Evolutionary conservation across 257 asterid species (phyloP), one percentile per base, ranked within the genome.

Genomic region (Nicotiana benthamiana): DNA sequence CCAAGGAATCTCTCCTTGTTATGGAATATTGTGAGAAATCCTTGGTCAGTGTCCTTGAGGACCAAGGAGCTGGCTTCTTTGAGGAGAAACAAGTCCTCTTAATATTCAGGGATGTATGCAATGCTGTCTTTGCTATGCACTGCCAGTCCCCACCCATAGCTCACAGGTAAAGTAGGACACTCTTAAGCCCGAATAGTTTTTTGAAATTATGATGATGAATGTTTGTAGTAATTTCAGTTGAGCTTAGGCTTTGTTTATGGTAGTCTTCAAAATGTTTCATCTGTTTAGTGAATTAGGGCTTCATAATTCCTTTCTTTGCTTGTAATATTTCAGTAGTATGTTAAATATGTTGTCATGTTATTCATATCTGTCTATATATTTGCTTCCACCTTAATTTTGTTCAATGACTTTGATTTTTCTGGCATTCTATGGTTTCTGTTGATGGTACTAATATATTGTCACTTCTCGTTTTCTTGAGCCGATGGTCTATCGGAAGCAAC

Each of bases 11-110:
- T 80, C 53, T 96, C 67, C 97, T 96, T 89, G 92, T 94, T 70
- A 90, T 94, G 98, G 99, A 96, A 81, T 96, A 88, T 82, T 96
- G 98, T 85, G 99, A 92, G 84, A 91, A 89, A 84, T 91, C 97
- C 59, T 90, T 96, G 84, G 93, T 94, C 84, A 91, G 83, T 83
- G 94, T 94, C 85, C 91, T 96, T 82, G 99, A 94, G 83, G 89
- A 87, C 85, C 89, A 98, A 82, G 99, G 97, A 81, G 91, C 96
- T 75, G 98, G 97, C 77, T 96, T 85, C 85, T 92, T 91, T 84
- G 98, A 96, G 75, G 99, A 96, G 92, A 96, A 92, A 85, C 97
- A 96, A 91, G 87, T 83, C 82, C 83, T 94, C 27, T 26, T 26
- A 26, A 26, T 26, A 26, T 26, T 26, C 27, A 26, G 27, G 27